Evolutionary conservation across 108 stramenopile genomes (phyloP), one percentile per base, ranked within the genome.

Genomic region (Skeletonema potamos): DNA sequence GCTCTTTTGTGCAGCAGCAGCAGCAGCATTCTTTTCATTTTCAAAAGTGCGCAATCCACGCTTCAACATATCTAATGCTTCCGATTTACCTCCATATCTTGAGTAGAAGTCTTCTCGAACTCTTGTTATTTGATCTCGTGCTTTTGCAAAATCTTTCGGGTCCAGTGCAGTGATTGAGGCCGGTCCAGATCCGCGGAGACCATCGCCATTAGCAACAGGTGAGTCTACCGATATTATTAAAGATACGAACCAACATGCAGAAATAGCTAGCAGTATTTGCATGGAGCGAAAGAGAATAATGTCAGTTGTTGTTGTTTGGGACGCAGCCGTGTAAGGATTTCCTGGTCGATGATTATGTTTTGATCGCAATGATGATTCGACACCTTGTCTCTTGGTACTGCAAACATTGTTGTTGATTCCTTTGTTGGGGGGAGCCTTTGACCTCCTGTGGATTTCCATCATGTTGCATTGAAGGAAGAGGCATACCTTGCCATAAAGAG

Each of bases 21-120:
- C n/a, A n/a, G n/a, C n/a, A n/a, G n/a, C n/a, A n/a, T n/a, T n/a
- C 54, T 69, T 20, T 54, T 55, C 33, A 22, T 55, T 41, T 39
- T 60, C 70, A 69, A 75, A 74, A 6, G 73, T 81, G 29, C 20
- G 39, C 33, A 82, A 39, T 9, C 77, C 77, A 10, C 72, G 65
- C 30, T 63, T 34, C 10, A 79, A 41, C 77, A 82, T 78, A 22
- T 27, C 20, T 11, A 30, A 39, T 17, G 82, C 76, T 44, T 58
- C 77, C 15, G 59, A 60, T 36, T 74, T 46, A 2, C 82, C 82
- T 27, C 82, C 82, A 34, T 82, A 82, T 20, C 82, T 58, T 33
- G 30, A 29, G 62, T 78, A 68, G 37, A 82, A 82, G 22, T 81
- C 59, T 24, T 72, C 20, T 24, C 75, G 48, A 26, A 76, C 30